Evolutionary conservation across 2,329 filamentous ascomycete genomes (phyloP), one percentile per base, ranked within the genome.

Genomic region (Aspergillaceae sp.): DNA sequence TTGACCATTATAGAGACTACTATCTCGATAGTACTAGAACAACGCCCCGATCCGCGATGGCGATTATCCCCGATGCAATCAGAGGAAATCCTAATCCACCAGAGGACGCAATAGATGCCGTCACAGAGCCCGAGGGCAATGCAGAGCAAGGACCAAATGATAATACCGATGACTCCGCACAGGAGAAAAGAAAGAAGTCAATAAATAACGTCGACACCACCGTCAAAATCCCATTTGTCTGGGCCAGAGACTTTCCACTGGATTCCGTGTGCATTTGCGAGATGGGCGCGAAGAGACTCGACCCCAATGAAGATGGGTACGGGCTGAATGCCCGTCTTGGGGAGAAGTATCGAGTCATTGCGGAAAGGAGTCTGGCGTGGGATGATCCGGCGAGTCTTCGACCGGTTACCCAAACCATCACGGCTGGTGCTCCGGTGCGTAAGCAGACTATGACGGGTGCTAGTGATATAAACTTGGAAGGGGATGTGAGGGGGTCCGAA

Each of bases 261-360:
- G 80, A 87, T 47, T 78, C 73, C 48, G 68, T 96, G 36, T 82
- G 83, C 42, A 82, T 96, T 34, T 96, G 88, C 62, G 82, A 80
- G 60, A 95, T 96, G 90, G 88, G 90, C 0, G 88, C 88, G 7
- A 85, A 82, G 72, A 81, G 78, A 56, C 69, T 79, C 29, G 70
- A 77, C 5, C 68, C 75, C 33, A 68, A 68, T 1, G 60, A 57
- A 19, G 56, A 59, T 19, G 57, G 61, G 19, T 72, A 59, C 19
- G 57, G 61, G 19, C 72, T 75, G 2, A 59, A 58, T 51, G 77
- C 68, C 9, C 63, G 74, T 1, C 55, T 78, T 33, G 71, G 70
- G 11, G 72, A 79, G 61, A 64, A 69, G 55, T 82, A 82, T 57
- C 68, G 63, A 27, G 69, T 74, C 48, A 68, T 81, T 45, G 71